Percentiles rank a stretch among this genome's conserved stretches.
Evolutionary conservation across 371 early-diverging fungal species (phyloP).

Genomic region (Catenaria anguillulae): DNA sequence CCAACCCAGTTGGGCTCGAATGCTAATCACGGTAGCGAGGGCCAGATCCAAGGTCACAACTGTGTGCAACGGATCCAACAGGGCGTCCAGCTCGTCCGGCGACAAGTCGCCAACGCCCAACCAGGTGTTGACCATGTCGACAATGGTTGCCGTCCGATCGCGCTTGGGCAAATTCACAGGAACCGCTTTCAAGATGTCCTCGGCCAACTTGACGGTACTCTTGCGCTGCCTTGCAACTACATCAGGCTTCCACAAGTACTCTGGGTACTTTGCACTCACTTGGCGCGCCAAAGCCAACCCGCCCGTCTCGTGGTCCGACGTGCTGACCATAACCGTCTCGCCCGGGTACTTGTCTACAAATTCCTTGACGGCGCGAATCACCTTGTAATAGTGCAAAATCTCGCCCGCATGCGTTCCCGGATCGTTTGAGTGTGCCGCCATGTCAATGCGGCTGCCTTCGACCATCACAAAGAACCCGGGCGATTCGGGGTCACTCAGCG

Average conservation of each 20-base stretch:
- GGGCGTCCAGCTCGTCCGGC: constrained; percentile 30
- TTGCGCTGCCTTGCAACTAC: constrained; percentile 36
- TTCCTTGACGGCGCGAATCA: constrained; percentile 35
- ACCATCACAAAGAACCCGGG: constrained; percentile 87
- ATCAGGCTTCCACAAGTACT: constrained; percentile 53
- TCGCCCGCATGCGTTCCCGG: constrained; percentile 60
- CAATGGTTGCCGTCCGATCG: constrained; percentile 18
- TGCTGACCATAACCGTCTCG: constrained; percentile 52
- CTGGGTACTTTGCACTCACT: constrained; percentile 38
- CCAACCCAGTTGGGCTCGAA: constrained; percentile 48
- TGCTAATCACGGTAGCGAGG: constrained; percentile 31
- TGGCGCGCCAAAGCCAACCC: constrained; percentile 38
- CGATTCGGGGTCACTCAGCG: constrained; percentile 19
- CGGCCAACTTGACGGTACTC: constrained; percentile 30
- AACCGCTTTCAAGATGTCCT: constrained; percentile 9
- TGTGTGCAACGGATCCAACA: constrained; percentile 20
- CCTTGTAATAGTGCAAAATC: constrained; percentile 52
- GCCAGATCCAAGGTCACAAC: constrained; percentile 19
- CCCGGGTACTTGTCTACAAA: constrained; percentile 42
- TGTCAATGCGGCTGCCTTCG: constrained; percentile 73
- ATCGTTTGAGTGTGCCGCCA: constrained; percentile 35
- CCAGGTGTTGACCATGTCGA: constrained; percentile 30
- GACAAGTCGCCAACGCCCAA: constrained; percentile 41
- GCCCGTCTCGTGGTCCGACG: constrained; percentile 43
- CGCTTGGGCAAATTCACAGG: no score